Evolutionary conservation across 805 yeast species (phyloP), one percentile per base, ranked within the genome.

Genomic region (Wickerhamiella sorbophila): DNA sequence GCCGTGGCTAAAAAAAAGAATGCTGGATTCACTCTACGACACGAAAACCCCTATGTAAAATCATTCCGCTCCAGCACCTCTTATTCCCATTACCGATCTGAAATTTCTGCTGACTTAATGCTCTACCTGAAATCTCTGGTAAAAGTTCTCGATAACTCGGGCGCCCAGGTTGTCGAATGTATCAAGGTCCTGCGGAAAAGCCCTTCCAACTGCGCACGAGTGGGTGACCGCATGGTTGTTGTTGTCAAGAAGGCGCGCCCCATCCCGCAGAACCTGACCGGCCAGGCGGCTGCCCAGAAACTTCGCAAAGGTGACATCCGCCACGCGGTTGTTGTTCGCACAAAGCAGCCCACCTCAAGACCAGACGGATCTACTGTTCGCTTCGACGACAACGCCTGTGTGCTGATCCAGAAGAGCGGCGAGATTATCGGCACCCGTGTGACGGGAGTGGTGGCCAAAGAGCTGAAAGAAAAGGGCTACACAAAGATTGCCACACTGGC

Each of bases 341-440:
- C 96, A 1, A 86, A 79, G 63, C 85, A 85, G 49, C 74, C 75
- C 42, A 73, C 73, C 48, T 70, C 71, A 54, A 75, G 98, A 58
- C 71, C 78, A 3, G 97, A 91, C 59, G 98, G 98, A 3, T 71
- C 94, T 2, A 75, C 75, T 18, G 71, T 91, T 22, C 69, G 81
- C 52, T 91, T 91, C 59, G 95, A 87, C 59, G 98, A 91, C 63
- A 91, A 88, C 60, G 98, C 98, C 1, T 87, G 97, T 65, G 97
- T 91, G 27, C 70, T 91, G 55, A 74, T 88, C 48, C 87, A 91
- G 66, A 88, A 88, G 63, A 81, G 78, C 55, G 80, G 83, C 22
- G 98, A 91, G 57, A 95, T 96, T 8, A 70, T 91, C 40, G 98
- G 97, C 15, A 81, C 95, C 20, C 81, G 97, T 72, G 83, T 91